Percentiles rank a stretch among this genome's conserved stretches.
These are phyloP conservation scores for Fusarium tanahbumbuense DNA, from an alignment of 2,329 filamentous ascomycete genomes.

Conservation along the genomic window DNA sequence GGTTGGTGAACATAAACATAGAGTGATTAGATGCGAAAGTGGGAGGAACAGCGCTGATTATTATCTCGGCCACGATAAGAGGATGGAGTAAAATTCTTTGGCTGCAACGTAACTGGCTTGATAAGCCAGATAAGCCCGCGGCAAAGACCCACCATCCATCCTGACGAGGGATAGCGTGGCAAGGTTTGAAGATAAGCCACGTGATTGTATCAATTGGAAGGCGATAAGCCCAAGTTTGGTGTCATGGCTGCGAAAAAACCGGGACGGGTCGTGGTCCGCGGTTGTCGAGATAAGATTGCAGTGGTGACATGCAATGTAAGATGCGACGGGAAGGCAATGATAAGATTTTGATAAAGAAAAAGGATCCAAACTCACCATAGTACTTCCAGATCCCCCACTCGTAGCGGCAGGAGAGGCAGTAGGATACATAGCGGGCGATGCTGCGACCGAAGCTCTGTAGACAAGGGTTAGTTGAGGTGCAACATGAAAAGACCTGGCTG, in stretches of 20 bases:
- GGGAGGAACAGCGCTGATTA: constrained; percentile 49
- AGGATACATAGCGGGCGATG: constrained; percentile 43
- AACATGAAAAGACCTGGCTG: not conserved
- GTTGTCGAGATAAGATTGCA: constrained; percentile 24
- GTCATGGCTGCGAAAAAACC: constrained; percentile 12
- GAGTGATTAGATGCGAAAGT: constrained; percentile 39
- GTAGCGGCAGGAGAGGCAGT: constrained; percentile 56
- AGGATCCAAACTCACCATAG: constrained; percentile 52
- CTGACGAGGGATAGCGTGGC: constrained; percentile 37
- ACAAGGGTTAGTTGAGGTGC: constrained; percentile 33
- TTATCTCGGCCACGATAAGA: constrained; percentile 56
- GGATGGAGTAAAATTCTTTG: constrained; percentile 52
- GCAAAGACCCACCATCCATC: constrained; percentile 28
- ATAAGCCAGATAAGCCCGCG: constrained; percentile 53
- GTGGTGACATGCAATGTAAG: constrained; percentile 18
- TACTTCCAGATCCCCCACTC: constrained; percentile 54
- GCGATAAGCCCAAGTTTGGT: constrained; percentile 38
- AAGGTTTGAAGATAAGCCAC: constrained; percentile 46
- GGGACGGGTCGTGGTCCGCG: constrained; percentile 9
- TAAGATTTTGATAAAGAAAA: constrained; percentile 26
- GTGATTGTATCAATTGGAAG: constrained; percentile 45
- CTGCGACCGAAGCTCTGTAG: constrained; percentile 38
- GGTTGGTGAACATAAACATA: constrained; percentile 50
- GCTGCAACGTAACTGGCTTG: constrained; percentile 48
- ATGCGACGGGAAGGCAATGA: constrained; percentile 4